Percentiles rank a stretch among this genome's conserved stretches.
phyloP scores from a whole-genome alignment of 352 stramenopile species.

The Lagenidium giganteum region DNA sequence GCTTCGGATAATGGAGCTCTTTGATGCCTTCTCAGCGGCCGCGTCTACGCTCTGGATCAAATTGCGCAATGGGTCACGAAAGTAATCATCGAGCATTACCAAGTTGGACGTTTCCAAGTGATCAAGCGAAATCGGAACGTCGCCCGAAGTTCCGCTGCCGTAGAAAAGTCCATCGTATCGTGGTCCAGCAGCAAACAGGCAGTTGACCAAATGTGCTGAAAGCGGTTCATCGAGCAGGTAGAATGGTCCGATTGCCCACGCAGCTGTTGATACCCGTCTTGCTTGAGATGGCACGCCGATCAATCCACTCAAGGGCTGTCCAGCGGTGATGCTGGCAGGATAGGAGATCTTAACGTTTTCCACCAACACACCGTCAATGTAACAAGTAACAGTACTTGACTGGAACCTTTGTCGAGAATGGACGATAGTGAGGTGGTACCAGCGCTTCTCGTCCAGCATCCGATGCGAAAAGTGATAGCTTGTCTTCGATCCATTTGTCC shows the following conservation, averaged over 20 bases:
- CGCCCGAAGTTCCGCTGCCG: conserved; percentile 42
- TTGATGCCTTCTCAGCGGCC: conserved; percentile 29
- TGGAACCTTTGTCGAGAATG: conserved; percentile 69
- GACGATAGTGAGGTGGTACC: conserved; percentile 53
- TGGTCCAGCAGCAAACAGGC: conserved; percentile 46
- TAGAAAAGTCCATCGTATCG: conserved; percentile 54
- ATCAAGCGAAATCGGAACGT: conserved; percentile 44
- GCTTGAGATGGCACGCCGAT: conserved; percentile 55
- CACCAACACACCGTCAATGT: conserved; percentile 57
- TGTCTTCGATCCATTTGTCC: conserved; percentile 38
- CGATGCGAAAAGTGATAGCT: conserved; percentile 54
- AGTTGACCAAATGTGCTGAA: conserved; percentile 40
- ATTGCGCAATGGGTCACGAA: conserved; percentile 54
- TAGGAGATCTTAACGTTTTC: conserved; percentile 71
- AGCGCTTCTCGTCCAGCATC: conserved; percentile 27
- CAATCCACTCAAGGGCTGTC: conserved; percentile 52
- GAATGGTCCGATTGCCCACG: conserved; percentile 53
- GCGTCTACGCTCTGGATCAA: conserved; percentile 70
- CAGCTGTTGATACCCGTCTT: conserved; percentile 26
- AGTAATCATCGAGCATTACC: conserved; percentile 52
- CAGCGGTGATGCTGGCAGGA: conserved; percentile 40
- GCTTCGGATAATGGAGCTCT: conserved; percentile 38
- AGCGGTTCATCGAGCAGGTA: conserved; percentile 63
- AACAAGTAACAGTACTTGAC: conserved; percentile 52
- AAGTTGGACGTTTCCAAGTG: conserved; percentile 41